Evolutionary conservation across 305 asterid species (phyloP).

Genomic region (Lippia alba): DNA sequence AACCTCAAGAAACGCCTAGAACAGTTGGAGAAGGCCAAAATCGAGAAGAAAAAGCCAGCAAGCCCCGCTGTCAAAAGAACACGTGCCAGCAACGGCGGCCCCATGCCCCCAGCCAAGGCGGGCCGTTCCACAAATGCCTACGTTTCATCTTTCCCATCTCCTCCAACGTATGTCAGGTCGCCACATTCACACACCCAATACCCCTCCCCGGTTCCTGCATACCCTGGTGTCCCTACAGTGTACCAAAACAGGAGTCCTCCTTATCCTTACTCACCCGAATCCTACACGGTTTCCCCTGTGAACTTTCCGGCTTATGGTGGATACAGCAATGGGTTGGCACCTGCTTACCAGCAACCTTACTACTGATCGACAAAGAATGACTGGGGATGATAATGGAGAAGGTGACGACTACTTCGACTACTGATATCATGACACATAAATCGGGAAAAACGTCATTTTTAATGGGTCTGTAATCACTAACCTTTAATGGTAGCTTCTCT

Average conservation of each 20-base stretch:
- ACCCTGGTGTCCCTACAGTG: constrained; percentile 70
- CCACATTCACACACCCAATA: constrained; percentile 75
- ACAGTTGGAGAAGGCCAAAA: constrained; percentile 78
- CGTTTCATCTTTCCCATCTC: constrained; percentile 92
- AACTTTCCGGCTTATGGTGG: constrained; percentile 79
- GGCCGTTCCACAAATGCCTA: constrained; percentile 97
- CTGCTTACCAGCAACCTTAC: constrained; percentile 93
- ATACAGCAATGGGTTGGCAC: constrained; percentile 76
- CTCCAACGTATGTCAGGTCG: constrained; percentile 77
- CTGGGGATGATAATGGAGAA: constrained; percentile 40
- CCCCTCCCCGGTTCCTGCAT: constrained; percentile 70
- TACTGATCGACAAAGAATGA: constrained; percentile 64
- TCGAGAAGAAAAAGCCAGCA: constrained; percentile 78
- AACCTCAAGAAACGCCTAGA: constrained; percentile 88
- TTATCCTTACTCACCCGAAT: constrained; percentile 84
- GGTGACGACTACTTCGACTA: constrained; percentile 36
- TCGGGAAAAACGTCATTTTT: constrained; percentile 48
- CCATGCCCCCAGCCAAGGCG: constrained; percentile 99
- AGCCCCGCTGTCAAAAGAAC: constrained; percentile 94
- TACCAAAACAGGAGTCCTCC: constrained; percentile 82
- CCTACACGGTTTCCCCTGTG: constrained; percentile 74
- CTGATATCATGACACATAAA: constrained; percentile 60
- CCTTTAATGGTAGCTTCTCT: constrained; percentile 82
- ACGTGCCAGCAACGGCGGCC: constrained; percentile 86
- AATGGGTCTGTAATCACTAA: constrained; percentile 93